Percentiles rank a stretch among this genome's conserved stretches.
Conservation (phyloP, 805 yeast genomes). For the Blastobotrys attinorum region DNA sequence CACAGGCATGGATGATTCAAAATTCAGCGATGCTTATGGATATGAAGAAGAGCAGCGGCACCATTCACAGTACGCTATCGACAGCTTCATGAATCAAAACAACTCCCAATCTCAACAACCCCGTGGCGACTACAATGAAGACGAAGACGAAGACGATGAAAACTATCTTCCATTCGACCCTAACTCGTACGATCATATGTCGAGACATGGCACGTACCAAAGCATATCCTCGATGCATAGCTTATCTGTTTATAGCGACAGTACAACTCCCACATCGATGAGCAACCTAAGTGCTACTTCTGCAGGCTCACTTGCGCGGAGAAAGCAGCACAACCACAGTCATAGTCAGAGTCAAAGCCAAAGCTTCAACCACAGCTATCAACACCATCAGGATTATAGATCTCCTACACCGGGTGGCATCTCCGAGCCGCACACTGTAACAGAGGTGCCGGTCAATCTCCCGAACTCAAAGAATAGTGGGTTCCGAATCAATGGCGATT, state of each 20-base stretch:
- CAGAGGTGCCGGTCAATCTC: slow-evolving; percentile 17
- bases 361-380: neutral
- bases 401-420: neutral
- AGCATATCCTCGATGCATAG: slow-evolving; percentile 4
- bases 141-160: slow-evolving; percentile 9
- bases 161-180: slow-evolving; percentile 14
- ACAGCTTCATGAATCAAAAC: neutral
- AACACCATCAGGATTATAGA: neutral
- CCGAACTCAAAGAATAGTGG: slow-evolving; percentile 13
- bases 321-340: slow-evolving; percentile 35
- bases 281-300: slow-evolving; percentile 80
- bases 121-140: neutral
- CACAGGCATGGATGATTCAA: neutral
- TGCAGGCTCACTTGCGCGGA: slow-evolving; percentile 78
- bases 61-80: neutral
- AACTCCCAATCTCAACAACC: neutral
- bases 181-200: slow-evolving; percentile 12
- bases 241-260: slow-evolving; percentile 12
- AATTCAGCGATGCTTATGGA: neutral
- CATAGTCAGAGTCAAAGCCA: neutral
- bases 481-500: too few relatives aligned
- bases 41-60: neutral
- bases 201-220: neutral
- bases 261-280: slow-evolving; percentile 32
- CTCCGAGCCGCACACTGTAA: neutral